Evolutionary conservation across 1,139 yeast species (phyloP), one percentile per base, ranked within the genome.

Genomic region (Taphrina communis): DNA sequence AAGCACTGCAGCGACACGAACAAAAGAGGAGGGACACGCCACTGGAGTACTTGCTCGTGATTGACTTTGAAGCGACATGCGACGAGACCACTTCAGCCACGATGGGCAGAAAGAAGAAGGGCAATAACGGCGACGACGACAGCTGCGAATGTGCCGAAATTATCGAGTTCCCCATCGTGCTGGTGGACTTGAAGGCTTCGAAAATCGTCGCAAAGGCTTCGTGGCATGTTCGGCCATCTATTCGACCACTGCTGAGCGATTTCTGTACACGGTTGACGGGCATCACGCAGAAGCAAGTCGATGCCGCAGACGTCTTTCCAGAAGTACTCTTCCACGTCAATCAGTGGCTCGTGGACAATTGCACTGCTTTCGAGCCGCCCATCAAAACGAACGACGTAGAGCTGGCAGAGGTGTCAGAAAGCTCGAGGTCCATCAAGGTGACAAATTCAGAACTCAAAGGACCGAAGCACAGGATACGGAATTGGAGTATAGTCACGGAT

Each of bases 1-100:
- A 21, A 11, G 14, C 44, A 25, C 31, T 25, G 12, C 11, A 25
- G 31, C 58, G 25, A 48, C 17, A 19, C n/a, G 58, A 31, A 14
- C 56, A 46, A 38, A 35, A 39, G 36, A 12, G 66, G 44, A 50
- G 60, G 17, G 69, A 39, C 25, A 44, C 51, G 42, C 60, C 39
- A 17, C 70, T 74, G 11, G 72, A 72, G 17, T 74, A 73, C 52
- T 68, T 72, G 46, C 63, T 74, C 21, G 73, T 75, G 46, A 69
- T 74, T 67, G 76, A 74, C 38, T 69, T 74, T 21, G 76, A 74
- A 63, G 76, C 76, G 7, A 73, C 75, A 3, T 74, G 72, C 57
- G 71, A 69, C 25, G 72, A 65, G 12, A 70, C 52, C 9, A 53
- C 70, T 2, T 52, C 63, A 3, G 72, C 72, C 31, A 14, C 12